Evolutionary conservation across 2,329 filamentous ascomycete genomes (phyloP).

Genomic region (Penicillium vulpinum): DNA sequence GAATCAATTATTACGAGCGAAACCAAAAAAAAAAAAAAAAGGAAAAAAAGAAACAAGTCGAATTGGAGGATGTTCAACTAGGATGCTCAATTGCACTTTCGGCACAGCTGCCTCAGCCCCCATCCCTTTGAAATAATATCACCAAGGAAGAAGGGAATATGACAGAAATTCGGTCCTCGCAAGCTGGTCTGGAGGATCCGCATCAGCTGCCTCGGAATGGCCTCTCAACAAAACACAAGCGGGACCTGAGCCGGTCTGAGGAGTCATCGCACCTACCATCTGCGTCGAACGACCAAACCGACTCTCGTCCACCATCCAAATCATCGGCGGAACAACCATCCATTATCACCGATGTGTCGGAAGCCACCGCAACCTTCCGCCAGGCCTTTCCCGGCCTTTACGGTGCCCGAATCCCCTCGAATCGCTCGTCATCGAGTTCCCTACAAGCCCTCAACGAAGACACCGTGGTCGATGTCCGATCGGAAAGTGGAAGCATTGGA

Average conservation of each 20-base stretch:
- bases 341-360: constrained; percentile 27
- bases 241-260: constrained; percentile 20
- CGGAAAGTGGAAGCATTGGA: constrained; percentile 30
- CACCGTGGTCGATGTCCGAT: constrained; percentile 37
- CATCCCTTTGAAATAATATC: constrained; percentile 5
- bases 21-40: constrained; percentile 13
- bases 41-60: constrained; percentile 11
- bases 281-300: constrained; percentile 22
- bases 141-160: constrained; percentile 27
- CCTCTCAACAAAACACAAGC: constrained; percentile 23
- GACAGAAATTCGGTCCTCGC: constrained; percentile 33
- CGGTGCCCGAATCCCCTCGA: constrained; percentile 40
- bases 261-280: constrained; percentile 24
- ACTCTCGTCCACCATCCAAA: constrained; percentile 25
- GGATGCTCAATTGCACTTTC: constrained; percentile 29
- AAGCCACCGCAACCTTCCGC: constrained; percentile 34
- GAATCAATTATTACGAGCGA: constrained; percentile 14
- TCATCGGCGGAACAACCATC: constrained; percentile 30
- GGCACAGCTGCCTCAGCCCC: constrained; percentile 24
- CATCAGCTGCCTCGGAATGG: constrained; percentile 28
- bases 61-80: constrained; percentile 32
- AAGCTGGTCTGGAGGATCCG: constrained; percentile 34
- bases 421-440: constrained; percentile 45
- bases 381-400: constrained; percentile 37
- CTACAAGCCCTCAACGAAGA: constrained; percentile 44